Percentiles rank a stretch among this genome's conserved stretches.
phyloP scores from a whole-genome alignment of 2,329 filamentous ascomycete genomes.

The Diplodia scrobiculata region DNA sequence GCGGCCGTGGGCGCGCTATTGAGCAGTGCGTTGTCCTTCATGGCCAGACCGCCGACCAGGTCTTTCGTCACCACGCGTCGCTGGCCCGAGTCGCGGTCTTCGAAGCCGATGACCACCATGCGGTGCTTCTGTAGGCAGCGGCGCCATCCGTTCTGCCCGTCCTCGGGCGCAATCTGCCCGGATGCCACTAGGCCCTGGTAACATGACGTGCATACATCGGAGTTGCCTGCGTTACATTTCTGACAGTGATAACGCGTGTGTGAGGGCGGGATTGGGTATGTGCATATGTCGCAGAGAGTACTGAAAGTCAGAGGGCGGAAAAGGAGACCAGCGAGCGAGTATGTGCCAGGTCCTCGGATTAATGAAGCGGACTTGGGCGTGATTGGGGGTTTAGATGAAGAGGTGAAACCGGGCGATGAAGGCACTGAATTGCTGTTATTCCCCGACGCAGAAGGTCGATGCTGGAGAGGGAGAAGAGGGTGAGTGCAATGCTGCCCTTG shows the following conservation, averaged over 20 bases:
- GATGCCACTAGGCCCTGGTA: slow-evolving; percentile 68
- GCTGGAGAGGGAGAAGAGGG: slow-evolving; percentile 73
- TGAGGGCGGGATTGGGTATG: slow-evolving; percentile 68
- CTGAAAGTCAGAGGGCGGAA: slow-evolving; percentile 72
- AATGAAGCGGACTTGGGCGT: slow-evolving; percentile 37
- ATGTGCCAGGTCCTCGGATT: slow-evolving; percentile 42
- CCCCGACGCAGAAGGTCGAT: slow-evolving; percentile 46
- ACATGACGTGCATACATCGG: slow-evolving; percentile 80
- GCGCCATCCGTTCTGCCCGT: slow-evolving; percentile 80
- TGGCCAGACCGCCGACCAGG: slow-evolving; percentile 72
- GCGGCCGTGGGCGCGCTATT: slow-evolving; percentile 37
- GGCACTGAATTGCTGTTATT: slow-evolving; percentile 31
- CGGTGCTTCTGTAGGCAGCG: slow-evolving; percentile 78
- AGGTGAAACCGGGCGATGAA: slow-evolving; percentile 40
- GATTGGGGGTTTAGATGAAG: slow-evolving; percentile 36
- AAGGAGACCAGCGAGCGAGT: slow-evolving; percentile 40
- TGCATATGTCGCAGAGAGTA: slow-evolving; percentile 78
- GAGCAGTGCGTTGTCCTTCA: slow-evolving; percentile 59
- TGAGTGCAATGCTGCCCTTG: slow-evolving; percentile 80
- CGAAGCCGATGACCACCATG: slow-evolving; percentile 79
- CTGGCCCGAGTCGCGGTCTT: slow-evolving; percentile 67
- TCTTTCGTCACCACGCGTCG: slow-evolving; percentile 69
- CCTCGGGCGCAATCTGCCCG: slow-evolving; percentile 69
- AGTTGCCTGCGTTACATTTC: slow-evolving; percentile 75
- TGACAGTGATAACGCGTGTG: slow-evolving; percentile 78